phyloP scores from a whole-genome alignment of 225 moss, liverwort and hornwort genomes.

The Polytrichum formosum region DNA sequence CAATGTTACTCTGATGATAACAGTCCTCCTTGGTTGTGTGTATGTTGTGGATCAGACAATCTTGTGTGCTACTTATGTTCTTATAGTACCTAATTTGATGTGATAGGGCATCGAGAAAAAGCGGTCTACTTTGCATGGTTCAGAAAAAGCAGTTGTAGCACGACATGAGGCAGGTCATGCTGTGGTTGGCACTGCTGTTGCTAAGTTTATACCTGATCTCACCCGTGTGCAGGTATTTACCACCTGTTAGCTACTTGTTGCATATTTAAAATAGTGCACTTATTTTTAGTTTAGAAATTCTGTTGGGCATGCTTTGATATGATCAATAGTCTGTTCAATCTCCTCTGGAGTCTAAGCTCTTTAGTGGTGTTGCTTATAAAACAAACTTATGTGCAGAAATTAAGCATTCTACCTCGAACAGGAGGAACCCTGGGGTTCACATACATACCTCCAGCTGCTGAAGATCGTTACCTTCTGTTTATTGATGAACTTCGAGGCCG shows the following conservation, averaged over 20 bases:
- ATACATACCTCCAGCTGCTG: constrained; percentile 79
- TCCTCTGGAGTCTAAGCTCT: no score
- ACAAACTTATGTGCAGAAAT: constrained; percentile 50
- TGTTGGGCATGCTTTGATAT: constrained; percentile 5
- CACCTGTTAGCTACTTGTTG: constrained; percentile 4
- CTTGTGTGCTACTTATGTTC: not conserved
- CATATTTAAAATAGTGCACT: not conserved
- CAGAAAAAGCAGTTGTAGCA: constrained; percentile 93
- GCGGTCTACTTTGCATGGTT: constrained; percentile 90
- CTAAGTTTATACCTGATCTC: constrained; percentile 85
- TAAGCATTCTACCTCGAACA: constrained; percentile 85
- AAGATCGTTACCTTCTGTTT: constrained; percentile 91
- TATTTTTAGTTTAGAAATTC: not conserved
- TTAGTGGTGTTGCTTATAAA: no score
- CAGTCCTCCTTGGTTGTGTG: not conserved
- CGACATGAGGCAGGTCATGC: constrained; percentile 98
- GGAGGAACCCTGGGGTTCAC: constrained; percentile 93
- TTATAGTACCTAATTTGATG: not conserved
- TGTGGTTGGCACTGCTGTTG: constrained; percentile 91
- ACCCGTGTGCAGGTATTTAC: constrained; percentile 74
- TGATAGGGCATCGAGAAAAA: constrained; percentile 93
- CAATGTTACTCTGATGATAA: no score
- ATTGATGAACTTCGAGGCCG: constrained; percentile 88
- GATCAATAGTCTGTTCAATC: not conserved
- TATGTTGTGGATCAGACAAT: not conserved